phyloP scores from a whole-genome alignment of 306 rosid genomes.

The Gillenia trifoliata region DNA sequence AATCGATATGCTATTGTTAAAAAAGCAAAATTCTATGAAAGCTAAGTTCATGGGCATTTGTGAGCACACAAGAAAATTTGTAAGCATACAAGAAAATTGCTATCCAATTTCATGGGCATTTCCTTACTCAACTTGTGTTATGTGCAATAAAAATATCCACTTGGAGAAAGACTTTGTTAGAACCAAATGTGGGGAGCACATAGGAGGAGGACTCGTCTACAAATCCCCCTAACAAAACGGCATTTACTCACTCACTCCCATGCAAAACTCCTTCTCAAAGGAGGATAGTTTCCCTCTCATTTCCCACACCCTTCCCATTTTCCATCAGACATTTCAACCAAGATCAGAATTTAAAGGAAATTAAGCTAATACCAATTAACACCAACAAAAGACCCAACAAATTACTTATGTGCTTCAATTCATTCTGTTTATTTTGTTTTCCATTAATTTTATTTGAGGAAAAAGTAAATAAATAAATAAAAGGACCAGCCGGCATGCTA shows the following conservation, averaged over 20 bases:
- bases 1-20: no score
- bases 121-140: no score
- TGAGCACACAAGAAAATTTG: no score
- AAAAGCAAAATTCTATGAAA: no score
- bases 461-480: background rate
- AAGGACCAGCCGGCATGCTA: constrained; percentile 14
- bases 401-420: background rate
- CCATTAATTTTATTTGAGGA: background rate
- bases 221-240: constrained; percentile 58
- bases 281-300: constrained; percentile 35
- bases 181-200: constrained; percentile 16
- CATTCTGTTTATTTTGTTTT: background rate
- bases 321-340: constrained; percentile 39
- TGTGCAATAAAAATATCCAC: constrained; percentile 7
- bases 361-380: background rate
- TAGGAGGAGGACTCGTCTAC: constrained; percentile 56
- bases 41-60: no score
- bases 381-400: background rate
- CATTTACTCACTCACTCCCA: constrained; percentile 49
- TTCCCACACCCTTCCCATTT: constrained; percentile 36
- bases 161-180: constrained; percentile 22
- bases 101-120: no score
- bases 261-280: constrained; percentile 51
- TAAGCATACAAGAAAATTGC: no score
- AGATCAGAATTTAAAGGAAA: constrained; percentile 63